Base-by-base conservation (phyloP, 345 rosid species). In the Salix exigua region DNA sequence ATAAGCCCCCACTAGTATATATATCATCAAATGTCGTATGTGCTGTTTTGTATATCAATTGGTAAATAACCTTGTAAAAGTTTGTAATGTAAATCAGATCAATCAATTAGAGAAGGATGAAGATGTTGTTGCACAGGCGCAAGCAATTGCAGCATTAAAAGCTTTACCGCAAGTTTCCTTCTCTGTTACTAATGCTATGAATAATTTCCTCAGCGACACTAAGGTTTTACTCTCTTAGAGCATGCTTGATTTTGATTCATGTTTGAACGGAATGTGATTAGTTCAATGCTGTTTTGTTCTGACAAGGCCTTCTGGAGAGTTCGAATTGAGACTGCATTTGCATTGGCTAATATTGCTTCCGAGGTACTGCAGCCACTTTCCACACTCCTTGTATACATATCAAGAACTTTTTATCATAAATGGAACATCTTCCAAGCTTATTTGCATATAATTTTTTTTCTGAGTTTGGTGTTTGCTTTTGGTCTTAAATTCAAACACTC, bases 71-170 rank as follows among this genome's bases (percentile, higher is more conserved):
- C 38, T 42, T 50, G 31, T 25, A 31, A 55, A 40, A 62, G 38
- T 17, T 37, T 18, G 30, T 60, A 13, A 46, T 79, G 26, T 61
- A 80, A 72, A 75, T 79, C 87, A 95, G 99, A 88, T 95, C 75
- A 95, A 90, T 86, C 93, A 93, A 82, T 74, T 93, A 80, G 99
- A 95, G 91, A 95, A 90, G 83, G 99, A 95, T 82, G 94, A 89
- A 78, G 99, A 95, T 86, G 98, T 95, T 83, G 93, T 93, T 79
- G 98, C 98, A 42, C 99, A 95, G 81, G 86, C 98, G 72, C 99
- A 93, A 78, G 97, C 99, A 51, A 88, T 95, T 33, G 75, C 87
- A 25, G 88, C 95, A 33, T 82, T 95, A 68, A 91, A 88, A 83
- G 81, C 93, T 69, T 86, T 93, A 64, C 94, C 90, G 26, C 96